Percentiles rank a stretch among this genome's conserved stretches.
Conservation (phyloP, 2,329 filamentous ascomycete species). For the Anisogramma anomala region DNA sequence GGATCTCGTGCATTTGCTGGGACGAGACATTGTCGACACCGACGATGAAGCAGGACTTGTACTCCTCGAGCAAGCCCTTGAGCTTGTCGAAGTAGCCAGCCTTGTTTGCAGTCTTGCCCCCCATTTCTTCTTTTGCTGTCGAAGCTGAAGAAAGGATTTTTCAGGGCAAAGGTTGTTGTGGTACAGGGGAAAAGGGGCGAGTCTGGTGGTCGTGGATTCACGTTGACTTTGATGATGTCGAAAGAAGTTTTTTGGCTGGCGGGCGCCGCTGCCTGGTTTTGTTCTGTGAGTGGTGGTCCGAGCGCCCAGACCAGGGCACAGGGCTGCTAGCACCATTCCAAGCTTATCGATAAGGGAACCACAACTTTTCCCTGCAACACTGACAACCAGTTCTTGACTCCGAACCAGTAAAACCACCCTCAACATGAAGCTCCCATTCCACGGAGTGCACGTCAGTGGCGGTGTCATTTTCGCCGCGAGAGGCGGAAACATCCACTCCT, state of each 20-base stretch:
- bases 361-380: background rate
- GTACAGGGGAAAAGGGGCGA: conserved; percentile 1
- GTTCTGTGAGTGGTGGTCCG: conserved; percentile 5
- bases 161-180: conserved; percentile 58
- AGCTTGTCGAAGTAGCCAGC: conserved; percentile 99
- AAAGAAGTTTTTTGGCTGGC: background rate
- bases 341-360: background rate
- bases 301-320: background rate
- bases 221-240: conserved; percentile 5
- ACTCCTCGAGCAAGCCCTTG: conserved; percentile 90
- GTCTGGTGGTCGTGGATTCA: conserved; percentile 15
- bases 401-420: background rate
- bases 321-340: background rate
- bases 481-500: conserved; percentile 59
- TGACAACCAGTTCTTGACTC: background rate
- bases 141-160: conserved; percentile 86
- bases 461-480: conserved; percentile 60
- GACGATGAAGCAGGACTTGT: conserved; percentile 97
- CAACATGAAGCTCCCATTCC: conserved; percentile 49
- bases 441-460: conserved; percentile 44
- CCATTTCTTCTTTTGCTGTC: conserved; percentile 80
- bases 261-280: conserved; percentile 8
- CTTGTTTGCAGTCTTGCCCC: conserved; percentile 93
- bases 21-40: conserved; percentile 98
- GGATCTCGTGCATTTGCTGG: conserved; percentile 99